Percentiles rank a stretch among this genome's conserved stretches.
Evolutionary conservation across 306 rosid genomes (phyloP).

Genomic region (Cyclanthera cordifolia): DNA sequence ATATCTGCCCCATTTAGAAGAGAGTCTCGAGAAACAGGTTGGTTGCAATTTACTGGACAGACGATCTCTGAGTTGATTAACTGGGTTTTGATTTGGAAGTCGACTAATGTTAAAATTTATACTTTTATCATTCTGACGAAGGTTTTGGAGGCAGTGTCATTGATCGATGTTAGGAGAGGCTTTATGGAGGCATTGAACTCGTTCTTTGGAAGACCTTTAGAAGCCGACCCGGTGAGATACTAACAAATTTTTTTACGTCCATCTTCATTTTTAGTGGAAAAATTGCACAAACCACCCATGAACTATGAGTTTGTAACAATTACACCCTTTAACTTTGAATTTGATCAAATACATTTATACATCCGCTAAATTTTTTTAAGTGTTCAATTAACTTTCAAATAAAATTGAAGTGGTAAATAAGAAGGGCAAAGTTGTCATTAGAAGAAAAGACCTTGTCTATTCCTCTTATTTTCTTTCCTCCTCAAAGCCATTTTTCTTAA

Average conservation of each 20-base stretch:
- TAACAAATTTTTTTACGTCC: conserved; percentile 10
- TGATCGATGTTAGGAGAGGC: conserved; percentile 60
- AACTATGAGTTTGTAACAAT: no score
- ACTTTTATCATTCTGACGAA: conserved; percentile 19
- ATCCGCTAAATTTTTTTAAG: no score
- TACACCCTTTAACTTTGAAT: no score
- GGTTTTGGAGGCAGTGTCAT: conserved; percentile 74
- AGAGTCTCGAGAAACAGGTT: conserved; percentile 85
- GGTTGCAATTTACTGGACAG: conserved; percentile 16
- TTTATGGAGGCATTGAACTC: conserved; percentile 71
- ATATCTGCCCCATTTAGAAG: conserved; percentile 84
- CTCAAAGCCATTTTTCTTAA: no score
- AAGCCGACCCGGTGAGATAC: conserved; percentile 76
- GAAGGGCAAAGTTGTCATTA: no score
- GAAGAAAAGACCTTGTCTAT: no score
- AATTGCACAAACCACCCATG: no score
- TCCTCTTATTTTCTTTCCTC: no score
- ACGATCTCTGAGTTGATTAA: conserved; percentile 2
- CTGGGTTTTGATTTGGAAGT: not conserved
- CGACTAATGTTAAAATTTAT: not conserved
- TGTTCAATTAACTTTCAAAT: no score
- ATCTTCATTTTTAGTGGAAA: no score
- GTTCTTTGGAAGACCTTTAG: conserved; percentile 72
- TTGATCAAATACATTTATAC: no score
- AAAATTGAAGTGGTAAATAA: no score